phyloP scores from a whole-genome alignment of 331 rosid genomes.

The Acacia pycnantha region DNA sequence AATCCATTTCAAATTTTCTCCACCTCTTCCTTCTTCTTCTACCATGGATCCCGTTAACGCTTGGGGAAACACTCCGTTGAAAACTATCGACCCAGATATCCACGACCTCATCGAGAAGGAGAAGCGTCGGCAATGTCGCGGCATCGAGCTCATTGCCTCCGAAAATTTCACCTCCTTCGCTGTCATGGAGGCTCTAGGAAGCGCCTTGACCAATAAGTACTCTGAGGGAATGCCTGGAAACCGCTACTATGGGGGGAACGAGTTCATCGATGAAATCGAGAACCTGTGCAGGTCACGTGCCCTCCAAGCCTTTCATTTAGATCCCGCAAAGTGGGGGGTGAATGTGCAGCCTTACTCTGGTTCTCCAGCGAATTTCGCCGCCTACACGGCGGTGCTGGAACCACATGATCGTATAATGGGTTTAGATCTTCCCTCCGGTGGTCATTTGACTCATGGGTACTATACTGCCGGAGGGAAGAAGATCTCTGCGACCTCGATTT shows the following conservation, averaged over 20 bases:
- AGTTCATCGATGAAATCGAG: conserved; percentile 88
- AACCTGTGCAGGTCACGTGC: conserved; percentile 88
- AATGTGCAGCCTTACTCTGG: conserved; percentile 97
- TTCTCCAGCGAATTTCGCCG: conserved; percentile 94
- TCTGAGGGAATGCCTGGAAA: conserved; percentile 95
- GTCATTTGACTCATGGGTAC: conserved; percentile 89
- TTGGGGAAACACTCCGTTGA: conserved; percentile 80
- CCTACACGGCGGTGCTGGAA: conserved; percentile 86
- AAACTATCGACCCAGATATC: conserved; percentile 74
- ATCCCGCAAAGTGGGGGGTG: conserved; percentile 78
- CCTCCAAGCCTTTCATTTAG: conserved; percentile 63
- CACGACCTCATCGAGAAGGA: conserved; percentile 93
- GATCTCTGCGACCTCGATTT: conserved; percentile 95
- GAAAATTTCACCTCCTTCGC: conserved; percentile 98
- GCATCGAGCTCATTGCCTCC: conserved; percentile 95
- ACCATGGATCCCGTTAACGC: conserved; percentile 67
- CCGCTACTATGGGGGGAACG: conserved; percentile 97
- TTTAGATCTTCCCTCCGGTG: conserved; percentile 91
- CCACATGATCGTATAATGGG: conserved; percentile 99
- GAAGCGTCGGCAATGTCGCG: conserved; percentile 90
- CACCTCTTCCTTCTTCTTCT: neutral
- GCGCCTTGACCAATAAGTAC: conserved; percentile 92
- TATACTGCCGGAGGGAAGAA: conserved; percentile 98
- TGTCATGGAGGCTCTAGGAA: conserved; percentile 86
- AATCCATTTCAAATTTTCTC: neutral